Evolutionary conservation across 345 rosid genomes (phyloP), one percentile per base, ranked within the genome.

Genomic region (Aquilaria malaccensis): DNA sequence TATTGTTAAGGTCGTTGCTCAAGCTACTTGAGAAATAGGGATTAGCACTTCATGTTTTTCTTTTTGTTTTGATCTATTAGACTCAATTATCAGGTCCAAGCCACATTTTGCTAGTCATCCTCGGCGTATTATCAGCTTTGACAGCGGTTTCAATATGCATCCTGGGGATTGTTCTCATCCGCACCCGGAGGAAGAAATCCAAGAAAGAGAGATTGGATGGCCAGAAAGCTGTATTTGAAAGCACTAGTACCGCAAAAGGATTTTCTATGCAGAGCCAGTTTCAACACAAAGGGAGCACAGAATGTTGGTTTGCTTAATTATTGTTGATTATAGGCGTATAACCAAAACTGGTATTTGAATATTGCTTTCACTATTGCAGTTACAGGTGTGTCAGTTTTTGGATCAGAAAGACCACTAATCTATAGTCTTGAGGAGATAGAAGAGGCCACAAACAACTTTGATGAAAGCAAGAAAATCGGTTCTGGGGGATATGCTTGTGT

Each of bases 401-500:
- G 78, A 56, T 72, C 88, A 51, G 88, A 86, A 56, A 75, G 77
- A 72, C 77, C 93, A 10, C 54, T 81, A 22, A 45, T 75, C 33
- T 83, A 66, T 46, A 67, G 59, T 62, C 52, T 70, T 29, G 77
- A 76, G 73, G 81, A 81, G 70, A 72, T 81, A 55, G 86, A 81
- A 69, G 81, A 80, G n/a, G 76, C 81, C n/a, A 81, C 93, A 4
- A 54, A 52, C 57, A 64, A 66, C 73, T 86, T 81, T 14, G 85
- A 78, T 33, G 78, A 69, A 69, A 56, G 66, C 12, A 79, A 74
- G 79, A 83, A 72, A 61, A 81, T 83, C 4, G 86, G 88, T 64
- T 66, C 64, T 13, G 93, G 92, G 41, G 92, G 88, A 46, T 79
- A 76, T 30, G 92, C 81, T 30, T 53, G 64, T 15, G 88, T 83